These are phyloP conservation scores for Poa pratensis DNA, from an alignment of 176 grass and related monocot species.

Conservation along the genomic window DNA sequence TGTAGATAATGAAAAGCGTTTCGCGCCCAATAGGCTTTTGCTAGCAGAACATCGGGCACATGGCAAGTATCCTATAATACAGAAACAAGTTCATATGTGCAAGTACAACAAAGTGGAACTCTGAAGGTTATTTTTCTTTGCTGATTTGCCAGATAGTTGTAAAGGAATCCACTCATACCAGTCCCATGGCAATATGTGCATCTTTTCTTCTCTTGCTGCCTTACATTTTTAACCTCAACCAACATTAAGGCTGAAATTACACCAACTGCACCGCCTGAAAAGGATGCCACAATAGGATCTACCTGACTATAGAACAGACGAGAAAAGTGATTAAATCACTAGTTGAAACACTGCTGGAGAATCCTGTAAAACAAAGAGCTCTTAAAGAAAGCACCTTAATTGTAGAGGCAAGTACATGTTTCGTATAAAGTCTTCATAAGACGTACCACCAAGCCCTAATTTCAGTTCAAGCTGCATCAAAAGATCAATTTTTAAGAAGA, in stretches of 20 bases:
- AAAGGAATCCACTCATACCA: conserved; percentile 57
- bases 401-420: conserved; percentile 83
- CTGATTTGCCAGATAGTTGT: conserved; percentile 9
- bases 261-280: conserved; percentile 86
- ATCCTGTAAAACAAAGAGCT: conserved; percentile 13
- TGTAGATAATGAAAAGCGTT: conserved; percentile 51
- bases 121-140: conserved; percentile 7
- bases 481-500: conserved; percentile 16
- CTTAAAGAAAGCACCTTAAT: conserved; percentile 64
- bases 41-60: conserved; percentile 85
- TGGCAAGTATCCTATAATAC: conserved; percentile 67
- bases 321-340: conserved; percentile 18
- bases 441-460: conserved; percentile 87
- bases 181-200: conserved; percentile 92
- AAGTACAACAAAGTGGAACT: background rate
- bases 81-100: conserved; percentile 37
- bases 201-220: conserved; percentile 96
- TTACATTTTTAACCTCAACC: conserved; percentile 83
- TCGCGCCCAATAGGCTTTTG: conserved; percentile 47
- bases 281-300: conserved; percentile 94
- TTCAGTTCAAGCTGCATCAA: conserved; percentile 85
- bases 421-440: conserved; percentile 93
- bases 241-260: conserved; percentile 94
- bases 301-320: conserved; percentile 67
- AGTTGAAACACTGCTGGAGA: conserved; percentile 25